Conservation (phyloP, 169 alveolate genomes). For the Plasmodium inui region DNA sequence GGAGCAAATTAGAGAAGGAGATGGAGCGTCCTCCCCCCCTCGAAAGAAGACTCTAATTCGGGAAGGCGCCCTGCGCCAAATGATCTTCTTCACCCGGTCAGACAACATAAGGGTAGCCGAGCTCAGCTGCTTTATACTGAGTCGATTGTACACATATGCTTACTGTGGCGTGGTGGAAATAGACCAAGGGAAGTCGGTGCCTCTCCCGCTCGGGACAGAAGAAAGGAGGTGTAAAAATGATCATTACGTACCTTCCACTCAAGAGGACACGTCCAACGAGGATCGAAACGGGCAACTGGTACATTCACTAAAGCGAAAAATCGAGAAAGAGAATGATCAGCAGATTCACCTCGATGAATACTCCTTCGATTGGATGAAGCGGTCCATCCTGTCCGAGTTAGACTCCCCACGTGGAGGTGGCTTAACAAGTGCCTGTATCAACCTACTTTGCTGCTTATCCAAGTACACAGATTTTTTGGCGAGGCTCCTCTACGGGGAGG, state of each 20-base stretch:
- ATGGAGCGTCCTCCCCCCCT: neutral
- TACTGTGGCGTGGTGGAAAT: slow-evolving; percentile 3
- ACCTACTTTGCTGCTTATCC: slow-evolving; percentile 15
- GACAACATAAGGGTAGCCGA: slow-evolving; percentile 6
- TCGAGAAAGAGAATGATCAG: slow-evolving; percentile 10
- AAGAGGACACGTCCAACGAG: neutral
- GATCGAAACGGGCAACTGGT: neutral
- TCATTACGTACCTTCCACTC: neutral
- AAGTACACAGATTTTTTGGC: slow-evolving; percentile 21
- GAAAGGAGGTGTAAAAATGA: neutral
- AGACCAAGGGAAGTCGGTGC: neutral
- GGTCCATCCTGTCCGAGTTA: neutral
- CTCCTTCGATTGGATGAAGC: neutral
- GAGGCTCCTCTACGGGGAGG: neutral
- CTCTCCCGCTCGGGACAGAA: neutral
- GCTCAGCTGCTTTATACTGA: neutral
- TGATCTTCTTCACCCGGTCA: neutral
- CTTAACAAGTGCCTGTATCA: slow-evolving; percentile 17
- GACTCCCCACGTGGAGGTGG: neutral
- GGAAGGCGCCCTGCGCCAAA: neutral
- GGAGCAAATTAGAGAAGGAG: neutral
- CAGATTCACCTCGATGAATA: neutral
- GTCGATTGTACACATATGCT: slow-evolving; percentile 15
- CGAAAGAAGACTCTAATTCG: neutral
- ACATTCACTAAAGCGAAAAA: slow-evolving; percentile 4